Percentiles rank a stretch among this genome's conserved stretches.
Conservation (phyloP, 495 filamentous ascomycete species). For the Zalerion maritima region DNA sequence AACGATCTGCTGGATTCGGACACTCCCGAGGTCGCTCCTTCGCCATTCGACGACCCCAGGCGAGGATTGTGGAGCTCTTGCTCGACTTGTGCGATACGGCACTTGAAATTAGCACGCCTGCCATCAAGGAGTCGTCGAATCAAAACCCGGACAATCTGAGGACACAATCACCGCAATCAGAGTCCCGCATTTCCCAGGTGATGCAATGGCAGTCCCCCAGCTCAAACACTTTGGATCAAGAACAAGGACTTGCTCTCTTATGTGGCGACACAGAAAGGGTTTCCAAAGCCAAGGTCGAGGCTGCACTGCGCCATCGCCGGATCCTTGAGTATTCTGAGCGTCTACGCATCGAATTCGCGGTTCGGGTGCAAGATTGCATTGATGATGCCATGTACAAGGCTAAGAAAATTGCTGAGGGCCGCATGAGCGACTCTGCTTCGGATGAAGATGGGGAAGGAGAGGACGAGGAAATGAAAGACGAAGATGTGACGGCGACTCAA, state of each 20-base stretch:
- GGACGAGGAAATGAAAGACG: constrained; percentile 13
- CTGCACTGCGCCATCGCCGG: constrained; percentile 75
- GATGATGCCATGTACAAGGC: constrained; percentile 84
- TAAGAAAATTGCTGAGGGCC: constrained; percentile 68
- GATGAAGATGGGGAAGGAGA: constrained; percentile 30
- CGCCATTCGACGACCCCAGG: constrained; percentile 73
- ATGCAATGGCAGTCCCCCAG: constrained; percentile 90
- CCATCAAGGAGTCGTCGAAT: constrained; percentile 65
- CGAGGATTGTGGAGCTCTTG: constrained; percentile 84
- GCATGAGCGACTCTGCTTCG: constrained; percentile 64
- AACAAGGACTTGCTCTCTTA: constrained; percentile 76
- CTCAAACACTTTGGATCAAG: constrained; percentile 82
- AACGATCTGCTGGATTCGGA: constrained; percentile 58
- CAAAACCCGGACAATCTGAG: constrained; percentile 59
- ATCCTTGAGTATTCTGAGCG: constrained; percentile 94
- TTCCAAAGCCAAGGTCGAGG: constrained; percentile 77
- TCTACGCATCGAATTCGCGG: constrained; percentile 81
- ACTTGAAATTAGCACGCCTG: constrained; percentile 82
- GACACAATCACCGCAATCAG: constrained; percentile 88
- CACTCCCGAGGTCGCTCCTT: constrained; percentile 67
- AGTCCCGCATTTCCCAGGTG: constrained; percentile 83
- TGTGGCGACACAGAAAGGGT: constrained; percentile 77
- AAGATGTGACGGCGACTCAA: constrained; percentile 16
- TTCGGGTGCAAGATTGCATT: constrained; percentile 88
- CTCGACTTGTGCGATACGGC: constrained; percentile 93